Percentiles rank a stretch among this genome's conserved stretches.
Evolutionary conservation across 768 basidiomycete species (phyloP).

Genomic region (Leccinellum luteum): DNA sequence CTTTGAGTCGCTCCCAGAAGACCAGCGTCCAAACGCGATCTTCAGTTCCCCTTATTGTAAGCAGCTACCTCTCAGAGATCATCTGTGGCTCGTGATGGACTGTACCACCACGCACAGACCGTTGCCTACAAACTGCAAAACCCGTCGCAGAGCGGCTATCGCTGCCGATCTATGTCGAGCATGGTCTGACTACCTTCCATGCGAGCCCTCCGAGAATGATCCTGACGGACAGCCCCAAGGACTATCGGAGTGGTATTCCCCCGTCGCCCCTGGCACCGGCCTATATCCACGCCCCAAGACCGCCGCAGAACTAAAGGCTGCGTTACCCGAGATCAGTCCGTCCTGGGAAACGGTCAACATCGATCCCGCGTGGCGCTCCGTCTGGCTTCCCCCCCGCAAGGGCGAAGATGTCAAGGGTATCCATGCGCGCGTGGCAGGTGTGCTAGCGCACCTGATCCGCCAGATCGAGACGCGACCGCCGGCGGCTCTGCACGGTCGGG

Average conservation of each 20-base stretch:
- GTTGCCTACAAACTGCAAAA: conserved; percentile 79
- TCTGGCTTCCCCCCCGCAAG: conserved; percentile 68
- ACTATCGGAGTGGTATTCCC: conserved; percentile 78
- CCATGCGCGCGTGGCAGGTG: conserved; percentile 56
- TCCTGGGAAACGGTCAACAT: conserved; percentile 59
- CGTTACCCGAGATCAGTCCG: conserved; percentile 61
- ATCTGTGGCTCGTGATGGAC: background rate
- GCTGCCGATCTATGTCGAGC: conserved; percentile 75
- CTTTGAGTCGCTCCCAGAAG: conserved; percentile 60
- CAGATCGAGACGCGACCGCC: conserved; percentile 46
- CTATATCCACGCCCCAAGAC: conserved; percentile 72
- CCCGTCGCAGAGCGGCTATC: conserved; percentile 61
- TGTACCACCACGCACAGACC: conserved; percentile 49
- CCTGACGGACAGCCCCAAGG: conserved; percentile 36
- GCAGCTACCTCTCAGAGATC: conserved; percentile 11
- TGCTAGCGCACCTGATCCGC: conserved; percentile 50
- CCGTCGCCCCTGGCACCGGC: conserved; percentile 61
- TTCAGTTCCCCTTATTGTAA: conserved; percentile 85
- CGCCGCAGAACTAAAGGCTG: conserved; percentile 49
- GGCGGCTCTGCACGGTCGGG: background rate
- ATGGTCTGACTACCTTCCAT: conserved; percentile 44
- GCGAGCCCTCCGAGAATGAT: conserved; percentile 3
- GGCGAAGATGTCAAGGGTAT: conserved; percentile 67
- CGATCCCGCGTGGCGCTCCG: conserved; percentile 59
- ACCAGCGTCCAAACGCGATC: conserved; percentile 70